These are phyloP conservation scores for Skeletonema costatum DNA, from an alignment of 108 stramenopile genomes.

Conservation along the genomic window DNA sequence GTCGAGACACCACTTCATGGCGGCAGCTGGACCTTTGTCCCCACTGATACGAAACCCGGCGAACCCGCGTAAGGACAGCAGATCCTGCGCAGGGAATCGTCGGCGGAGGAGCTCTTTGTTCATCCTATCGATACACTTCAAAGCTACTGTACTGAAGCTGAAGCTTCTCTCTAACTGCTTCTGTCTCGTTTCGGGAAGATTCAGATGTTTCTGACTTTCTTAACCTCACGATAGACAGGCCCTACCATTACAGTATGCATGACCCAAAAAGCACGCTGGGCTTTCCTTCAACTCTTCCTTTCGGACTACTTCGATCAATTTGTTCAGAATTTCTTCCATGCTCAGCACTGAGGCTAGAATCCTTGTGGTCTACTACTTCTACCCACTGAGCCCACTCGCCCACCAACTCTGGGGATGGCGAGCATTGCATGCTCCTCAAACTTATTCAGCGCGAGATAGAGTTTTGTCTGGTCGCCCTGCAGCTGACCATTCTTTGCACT, in stretches of 20 bases:
- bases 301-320: slow-evolving; percentile 71
- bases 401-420: slow-evolving; percentile 85
- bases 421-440: slow-evolving; percentile 76
- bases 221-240: slow-evolving; percentile 56
- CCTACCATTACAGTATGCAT: slow-evolving; percentile 69
- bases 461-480: slow-evolving; percentile 39
- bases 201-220: slow-evolving; percentile 54
- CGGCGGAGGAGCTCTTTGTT: slow-evolving; percentile 57
- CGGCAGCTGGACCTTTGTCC: slow-evolving; percentile 31
- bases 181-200: slow-evolving; percentile 19
- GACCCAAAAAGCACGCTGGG: slow-evolving; percentile 58
- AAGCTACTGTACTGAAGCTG: slow-evolving; percentile 42
- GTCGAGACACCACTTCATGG: slow-evolving; percentile 23
- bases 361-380: not conserved
- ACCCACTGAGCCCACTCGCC: slow-evolving; percentile 50
- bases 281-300: slow-evolving; percentile 62
- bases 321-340: slow-evolving; percentile 59
- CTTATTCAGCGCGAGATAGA: slow-evolving; percentile 43
- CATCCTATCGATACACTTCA: slow-evolving; percentile 49
- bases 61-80: slow-evolving; percentile 51
- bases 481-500: slow-evolving; percentile 8
- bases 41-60: slow-evolving; percentile 38
- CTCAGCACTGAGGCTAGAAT: slow-evolving; percentile 10
- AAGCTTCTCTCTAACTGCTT: slow-evolving; percentile 37
- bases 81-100: slow-evolving; percentile 42